A percentile compares a stretch with the other conserved stretches of the same genome.
These are phyloP conservation scores for Blastobotrys petasosporus DNA, from an alignment of 1,139 yeast genomes.

Conservation along the genomic window DNA sequence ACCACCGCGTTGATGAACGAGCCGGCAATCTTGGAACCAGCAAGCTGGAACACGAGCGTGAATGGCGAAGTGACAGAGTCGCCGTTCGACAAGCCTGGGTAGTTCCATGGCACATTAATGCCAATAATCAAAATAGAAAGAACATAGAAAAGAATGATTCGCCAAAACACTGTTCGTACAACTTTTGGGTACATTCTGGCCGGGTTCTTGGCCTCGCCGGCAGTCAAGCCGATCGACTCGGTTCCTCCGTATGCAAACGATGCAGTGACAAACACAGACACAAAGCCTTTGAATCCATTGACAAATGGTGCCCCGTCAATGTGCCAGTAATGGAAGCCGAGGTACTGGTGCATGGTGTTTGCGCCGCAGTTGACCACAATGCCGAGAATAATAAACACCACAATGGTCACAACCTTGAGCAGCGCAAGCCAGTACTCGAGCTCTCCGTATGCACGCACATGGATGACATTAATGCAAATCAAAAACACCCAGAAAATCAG, in stretches of 20 bases:
- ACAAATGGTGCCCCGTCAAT: conserved; percentile 50
- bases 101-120: conserved; percentile 43
- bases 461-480: conserved; percentile 47
- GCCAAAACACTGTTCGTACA: conserved; percentile 53
- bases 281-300: conserved; percentile 48
- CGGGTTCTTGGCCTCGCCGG: conserved; percentile 62
- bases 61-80: conserved; percentile 55
- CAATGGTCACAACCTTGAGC: conserved; percentile 49
- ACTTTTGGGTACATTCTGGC: conserved; percentile 51
- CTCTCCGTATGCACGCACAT: conserved; percentile 57
- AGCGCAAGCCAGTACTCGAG: conserved; percentile 63
- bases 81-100: conserved; percentile 38
- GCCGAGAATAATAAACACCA: conserved; percentile 57
- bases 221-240: conserved; percentile 58
- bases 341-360: conserved; percentile 41
- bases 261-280: conserved; percentile 51
- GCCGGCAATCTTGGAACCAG: conserved; percentile 42
- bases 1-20: conserved; percentile 49
- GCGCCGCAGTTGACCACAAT: conserved; percentile 57
- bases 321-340: conserved; percentile 49
- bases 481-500: conserved; percentile 55
- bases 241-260: conserved; percentile 66
- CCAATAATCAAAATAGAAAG: conserved; percentile 44
- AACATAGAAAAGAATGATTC: conserved; percentile 43
- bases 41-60: conserved; percentile 55